Percentiles rank a stretch among this genome's conserved stretches.
These are phyloP conservation scores for Lepidium africanum DNA, from an alignment of 345 rosid genomes.

Conservation along the genomic window DNA sequence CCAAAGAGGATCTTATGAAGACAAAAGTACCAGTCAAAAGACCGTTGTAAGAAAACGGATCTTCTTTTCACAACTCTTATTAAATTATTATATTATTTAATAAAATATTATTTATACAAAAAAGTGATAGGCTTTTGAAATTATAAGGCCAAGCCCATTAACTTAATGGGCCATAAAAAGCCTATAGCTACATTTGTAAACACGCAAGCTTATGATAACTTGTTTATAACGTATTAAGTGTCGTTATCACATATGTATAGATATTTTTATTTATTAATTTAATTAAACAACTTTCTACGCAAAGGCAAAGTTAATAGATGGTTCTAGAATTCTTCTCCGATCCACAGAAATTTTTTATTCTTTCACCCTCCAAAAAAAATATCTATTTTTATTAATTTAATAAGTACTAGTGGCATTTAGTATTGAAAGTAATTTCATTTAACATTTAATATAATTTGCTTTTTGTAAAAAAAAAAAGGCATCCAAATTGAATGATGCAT, in stretches of 20 bases:
- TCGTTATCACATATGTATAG: not conserved
- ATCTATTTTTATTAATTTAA: not conserved
- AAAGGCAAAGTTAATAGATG: constrained; percentile 6
- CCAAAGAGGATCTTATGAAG: constrained; percentile 31
- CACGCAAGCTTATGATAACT: not conserved
- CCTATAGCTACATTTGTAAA: not conserved
- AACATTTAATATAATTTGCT: not conserved
- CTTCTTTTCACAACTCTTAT: not conserved
- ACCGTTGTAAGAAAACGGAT: constrained; percentile 22
- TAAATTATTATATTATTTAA: not conserved
- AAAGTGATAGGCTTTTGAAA: not conserved
- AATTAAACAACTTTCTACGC: constrained; percentile 8
- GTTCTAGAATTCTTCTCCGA: constrained; percentile 1
- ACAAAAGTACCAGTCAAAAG: constrained; percentile 30
- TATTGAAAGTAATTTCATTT: not conserved
- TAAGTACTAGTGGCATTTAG: not conserved
- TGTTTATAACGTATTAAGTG: constrained; percentile 1
- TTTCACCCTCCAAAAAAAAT: not conserved
- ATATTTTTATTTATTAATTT: not conserved
- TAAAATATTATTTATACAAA: too few species aligned
- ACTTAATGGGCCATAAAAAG: not conserved
- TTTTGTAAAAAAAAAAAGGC: not conserved
- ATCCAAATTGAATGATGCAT: constrained; percentile 10
- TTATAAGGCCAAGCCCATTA: constrained; percentile 2
- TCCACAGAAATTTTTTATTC: not conserved